Percentiles rank a stretch among this genome's conserved stretches.
phyloP scores from a whole-genome alignment of 768 basidiomycete species.

The Leccinum sublutescens region DNA sequence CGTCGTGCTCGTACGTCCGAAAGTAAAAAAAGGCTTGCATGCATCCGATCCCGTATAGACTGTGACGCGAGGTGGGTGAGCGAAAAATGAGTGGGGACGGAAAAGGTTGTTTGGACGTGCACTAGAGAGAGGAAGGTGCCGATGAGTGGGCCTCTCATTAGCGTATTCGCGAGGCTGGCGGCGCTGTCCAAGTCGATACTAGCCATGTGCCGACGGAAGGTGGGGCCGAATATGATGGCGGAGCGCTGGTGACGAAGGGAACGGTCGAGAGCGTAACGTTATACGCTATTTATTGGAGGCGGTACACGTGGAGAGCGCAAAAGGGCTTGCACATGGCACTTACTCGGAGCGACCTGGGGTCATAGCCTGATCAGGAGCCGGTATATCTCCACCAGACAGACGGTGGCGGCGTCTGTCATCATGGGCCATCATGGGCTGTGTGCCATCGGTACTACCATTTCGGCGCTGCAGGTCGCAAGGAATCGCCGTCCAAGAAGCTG shows the following conservation, averaged over 20 bases:
- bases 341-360: too few species aligned
- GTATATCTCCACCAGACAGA: not conserved
- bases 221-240: not conserved
- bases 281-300: not conserved
- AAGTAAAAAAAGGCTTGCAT: slow-evolving; percentile 30
- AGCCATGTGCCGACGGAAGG: not conserved
- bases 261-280: not conserved
- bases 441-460: too few species aligned
- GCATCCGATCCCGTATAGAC: slow-evolving; percentile 31
- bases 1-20: slow-evolving; percentile 21
- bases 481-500: too few species aligned
- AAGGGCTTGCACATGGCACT: not conserved
- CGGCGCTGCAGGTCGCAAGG: too few species aligned
- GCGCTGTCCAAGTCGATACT: not conserved
- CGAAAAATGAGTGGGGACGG: not conserved
- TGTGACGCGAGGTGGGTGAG: not conserved
- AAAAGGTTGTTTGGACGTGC: not conserved
- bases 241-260: not conserved
- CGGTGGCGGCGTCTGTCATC: not conserved
- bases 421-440: too few species aligned
- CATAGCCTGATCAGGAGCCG: not conserved
- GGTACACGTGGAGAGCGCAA: not conserved
- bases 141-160: slow-evolving; percentile 28
- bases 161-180: slow-evolving; percentile 4
- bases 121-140: slow-evolving; percentile 24